Evolutionary conservation across 2,329 filamentous ascomycete species (phyloP), one percentile per base, ranked within the genome.

Genomic region (Leptographium procerum): DNA sequence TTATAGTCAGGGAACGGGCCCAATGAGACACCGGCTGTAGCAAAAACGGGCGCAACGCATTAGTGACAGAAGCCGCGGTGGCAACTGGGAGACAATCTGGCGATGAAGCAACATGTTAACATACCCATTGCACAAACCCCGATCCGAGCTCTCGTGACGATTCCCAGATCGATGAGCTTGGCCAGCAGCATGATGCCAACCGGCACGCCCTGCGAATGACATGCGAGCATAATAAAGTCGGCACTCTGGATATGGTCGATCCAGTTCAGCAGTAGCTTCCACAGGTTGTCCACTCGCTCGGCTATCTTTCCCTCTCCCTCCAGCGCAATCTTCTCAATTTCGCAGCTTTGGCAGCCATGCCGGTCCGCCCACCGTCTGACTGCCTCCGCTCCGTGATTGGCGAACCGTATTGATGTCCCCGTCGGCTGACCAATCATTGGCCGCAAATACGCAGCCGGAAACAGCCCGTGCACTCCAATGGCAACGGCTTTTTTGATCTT

Each of bases 181-280:
- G 91, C 90, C 6, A 97, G 79, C 4, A 99, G 78, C 85, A 96
- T 96, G 60, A 96, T 81, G 7, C 88, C 87, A 0, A 99, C 94
- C 0, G 94, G 94, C 0, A 97, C 94, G 26, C 94, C 94, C 70
- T 99, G 94, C 3, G 90, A 95, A 70, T 99, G 94, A 61, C 91
- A 96, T 3, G 90, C 90, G n/a, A 99, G 76, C 45, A 99, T 72
- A 48, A 99, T 86, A 61, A 97, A 86, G 71, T 99, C 94, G 0
- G 94, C 91, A 57, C 81, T 82, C 56, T 89, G 85, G 34, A 99
- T 87, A 63, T 92, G 86, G 43, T 96, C 90, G 63, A 96, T 89
- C 89, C 91, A 96, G 70, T 96, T 96, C 31, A 96, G 78, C 58
- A 99, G 77, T 11, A 97, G 78, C 71, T 92, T 95, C 94, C 94